A percentile compares a stretch with the other conserved stretches of the same genome.
Evolutionary conservation across 805 yeast genomes (phyloP).

Genomic region (Ogataea zsoltii): DNA sequence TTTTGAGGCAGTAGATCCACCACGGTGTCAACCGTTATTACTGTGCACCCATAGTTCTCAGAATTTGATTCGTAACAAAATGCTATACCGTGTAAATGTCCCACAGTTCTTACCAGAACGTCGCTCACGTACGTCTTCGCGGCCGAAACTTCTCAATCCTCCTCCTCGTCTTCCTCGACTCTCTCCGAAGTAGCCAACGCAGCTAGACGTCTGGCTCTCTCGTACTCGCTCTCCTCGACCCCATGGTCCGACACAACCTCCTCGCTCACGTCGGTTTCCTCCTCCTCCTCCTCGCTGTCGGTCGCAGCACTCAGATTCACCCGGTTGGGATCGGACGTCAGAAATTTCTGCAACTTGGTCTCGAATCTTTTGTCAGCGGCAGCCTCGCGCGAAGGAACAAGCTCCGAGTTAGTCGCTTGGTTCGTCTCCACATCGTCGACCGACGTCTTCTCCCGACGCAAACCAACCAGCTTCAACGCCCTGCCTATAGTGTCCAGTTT

Average conservation of each 20-base stretch:
- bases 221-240: constrained; percentile 25
- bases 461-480: constrained; percentile 30
- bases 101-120: too few relatives aligned
- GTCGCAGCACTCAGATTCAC: constrained; percentile 21
- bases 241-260: constrained; percentile 24
- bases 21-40: too few relatives aligned
- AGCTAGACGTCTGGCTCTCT: constrained; percentile 32
- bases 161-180: constrained; percentile 41
- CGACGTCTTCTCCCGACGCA: constrained; percentile 18
- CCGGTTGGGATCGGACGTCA: constrained; percentile 26
- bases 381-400: constrained; percentile 21
- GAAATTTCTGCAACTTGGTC: constrained; percentile 26
- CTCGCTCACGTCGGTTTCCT: constrained; percentile 14
- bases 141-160: too few relatives aligned
- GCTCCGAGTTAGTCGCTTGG: constrained; percentile 19
- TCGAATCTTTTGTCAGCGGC: constrained; percentile 23
- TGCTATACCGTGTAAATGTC: too few relatives aligned
- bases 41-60: too few relatives aligned
- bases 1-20: too few relatives aligned
- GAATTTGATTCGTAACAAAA: too few relatives aligned
- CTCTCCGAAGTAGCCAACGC: constrained; percentile 30
- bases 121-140: too few relatives aligned
- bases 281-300: constrained; percentile 4
- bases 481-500: constrained; percentile 17
- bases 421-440: constrained; percentile 23